Evolutionary conservation across 164 flowering plant species (phyloP).

Genomic region (Chimonanthus praecox): DNA sequence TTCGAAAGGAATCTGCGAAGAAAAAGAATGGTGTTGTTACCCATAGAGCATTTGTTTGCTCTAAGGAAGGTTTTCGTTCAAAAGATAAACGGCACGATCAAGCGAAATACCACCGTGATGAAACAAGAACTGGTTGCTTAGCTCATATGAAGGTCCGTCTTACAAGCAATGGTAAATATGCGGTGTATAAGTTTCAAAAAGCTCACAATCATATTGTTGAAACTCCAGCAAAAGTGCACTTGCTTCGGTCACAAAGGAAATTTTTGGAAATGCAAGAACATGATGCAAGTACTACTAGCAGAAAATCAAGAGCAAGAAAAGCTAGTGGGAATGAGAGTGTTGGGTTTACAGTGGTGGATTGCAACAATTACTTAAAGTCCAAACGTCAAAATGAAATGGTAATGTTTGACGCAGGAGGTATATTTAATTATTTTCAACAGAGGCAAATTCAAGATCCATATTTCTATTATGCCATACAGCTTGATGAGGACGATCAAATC

Average conservation of each 20-base stretch:
- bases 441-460: constrained; percentile 2
- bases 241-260: neutral
- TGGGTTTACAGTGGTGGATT: neutral
- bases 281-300: neutral
- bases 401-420: constrained; percentile 1
- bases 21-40: neutral
- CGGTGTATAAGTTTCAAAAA: neutral
- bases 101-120: constrained; percentile 2
- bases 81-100: neutral
- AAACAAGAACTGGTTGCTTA: constrained; percentile 4
- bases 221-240: neutral
- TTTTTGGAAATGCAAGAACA: neutral
- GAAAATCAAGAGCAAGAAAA: neutral
- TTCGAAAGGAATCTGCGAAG: neutral
- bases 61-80: constrained; percentile 5
- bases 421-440: neutral
- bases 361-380: constrained; percentile 8
- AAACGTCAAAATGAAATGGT: neutral
- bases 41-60: constrained; percentile 4
- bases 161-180: neutral
- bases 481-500: constrained; percentile 3
- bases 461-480: constrained; percentile 2
- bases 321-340: neutral
- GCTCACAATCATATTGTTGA: neutral
- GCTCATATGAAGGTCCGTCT: neutral